phyloP scores from a whole-genome alignment of 2,329 filamentous ascomycete genomes.

The Phaeosphaeriaceae sp. region DNA sequence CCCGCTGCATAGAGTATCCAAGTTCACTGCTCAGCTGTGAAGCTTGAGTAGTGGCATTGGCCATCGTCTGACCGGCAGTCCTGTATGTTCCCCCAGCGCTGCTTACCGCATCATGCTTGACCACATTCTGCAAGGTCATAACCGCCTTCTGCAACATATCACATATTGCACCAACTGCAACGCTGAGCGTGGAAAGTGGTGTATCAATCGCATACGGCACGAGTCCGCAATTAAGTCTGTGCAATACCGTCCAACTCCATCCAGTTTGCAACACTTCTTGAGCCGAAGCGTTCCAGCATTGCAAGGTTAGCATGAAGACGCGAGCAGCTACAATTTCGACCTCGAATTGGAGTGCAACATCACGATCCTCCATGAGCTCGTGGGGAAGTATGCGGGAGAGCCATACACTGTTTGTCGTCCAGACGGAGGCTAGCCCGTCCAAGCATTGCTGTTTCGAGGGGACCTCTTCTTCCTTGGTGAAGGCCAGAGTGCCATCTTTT shows the following conservation, averaged over 20 bases:
- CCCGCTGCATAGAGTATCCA: no score
- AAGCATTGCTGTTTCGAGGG: background rate
- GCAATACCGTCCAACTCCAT: background rate
- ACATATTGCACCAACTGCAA: background rate
- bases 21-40: no score
- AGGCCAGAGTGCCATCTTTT: background rate
- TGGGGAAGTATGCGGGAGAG: background rate
- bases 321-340: background rate
- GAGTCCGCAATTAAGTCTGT: background rate
- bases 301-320: background rate
- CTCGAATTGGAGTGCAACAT: conserved; percentile 2
- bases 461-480: background rate
- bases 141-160: background rate
- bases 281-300: background rate
- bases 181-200: background rate
- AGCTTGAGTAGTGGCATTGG: no score
- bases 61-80: no score
- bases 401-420: background rate
- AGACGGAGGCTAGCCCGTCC: background rate
- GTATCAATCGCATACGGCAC: background rate
- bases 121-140: background rate
- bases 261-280: background rate
- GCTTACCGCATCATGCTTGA: background rate
- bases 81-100: background rate
- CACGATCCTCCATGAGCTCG: background rate